phyloP scores from a whole-genome alignment of 495 filamentous ascomycete genomes.

The Annulohypoxylon bovei region DNA sequence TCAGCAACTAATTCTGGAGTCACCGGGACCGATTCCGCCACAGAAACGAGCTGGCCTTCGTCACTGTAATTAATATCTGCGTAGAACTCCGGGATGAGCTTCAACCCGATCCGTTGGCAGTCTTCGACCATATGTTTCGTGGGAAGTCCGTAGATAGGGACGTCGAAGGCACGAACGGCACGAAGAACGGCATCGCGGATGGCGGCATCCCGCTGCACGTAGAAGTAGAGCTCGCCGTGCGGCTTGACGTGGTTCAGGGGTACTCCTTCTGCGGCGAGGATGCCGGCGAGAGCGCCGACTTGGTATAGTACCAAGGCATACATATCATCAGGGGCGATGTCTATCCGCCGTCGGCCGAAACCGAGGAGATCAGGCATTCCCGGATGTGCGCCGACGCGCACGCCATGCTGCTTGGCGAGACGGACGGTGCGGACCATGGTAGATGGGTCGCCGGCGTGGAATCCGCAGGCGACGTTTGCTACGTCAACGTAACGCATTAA shows the following conservation, averaged over 20 bases:
- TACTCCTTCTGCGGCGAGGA: slow-evolving; percentile 64
- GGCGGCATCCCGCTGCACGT: slow-evolving; percentile 64
- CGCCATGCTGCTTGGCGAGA: slow-evolving; percentile 62
- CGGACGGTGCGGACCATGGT: slow-evolving; percentile 69
- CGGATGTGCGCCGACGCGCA: slow-evolving; percentile 68
- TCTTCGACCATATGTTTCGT: slow-evolving; percentile 63
- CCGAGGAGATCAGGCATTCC: slow-evolving; percentile 70
- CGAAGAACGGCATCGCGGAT: slow-evolving; percentile 61
- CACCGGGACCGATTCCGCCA: slow-evolving; percentile 25
- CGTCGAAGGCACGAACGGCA: slow-evolving; percentile 59
- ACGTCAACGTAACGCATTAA: slow-evolving; percentile 67
- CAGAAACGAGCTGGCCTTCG: slow-evolving; percentile 43
- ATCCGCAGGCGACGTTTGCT: slow-evolving; percentile 72
- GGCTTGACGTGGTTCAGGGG: slow-evolving; percentile 69
- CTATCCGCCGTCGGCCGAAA: slow-evolving; percentile 68
- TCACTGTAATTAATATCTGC: slow-evolving; percentile 67
- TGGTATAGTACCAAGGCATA: slow-evolving; percentile 68
- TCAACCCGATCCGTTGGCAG: slow-evolving; percentile 60
- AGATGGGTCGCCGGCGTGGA: slow-evolving; percentile 66
- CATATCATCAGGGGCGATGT: slow-evolving; percentile 63
- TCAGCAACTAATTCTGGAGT: slow-evolving; percentile 25
- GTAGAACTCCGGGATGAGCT: slow-evolving; percentile 68
- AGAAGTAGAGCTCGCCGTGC: slow-evolving; percentile 65
- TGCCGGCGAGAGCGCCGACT: slow-evolving; percentile 66
- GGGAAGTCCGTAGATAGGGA: slow-evolving; percentile 63